Evolutionary conservation across 148 eudicot species (phyloP).

Genomic region (Rhododendron mucronatum): DNA sequence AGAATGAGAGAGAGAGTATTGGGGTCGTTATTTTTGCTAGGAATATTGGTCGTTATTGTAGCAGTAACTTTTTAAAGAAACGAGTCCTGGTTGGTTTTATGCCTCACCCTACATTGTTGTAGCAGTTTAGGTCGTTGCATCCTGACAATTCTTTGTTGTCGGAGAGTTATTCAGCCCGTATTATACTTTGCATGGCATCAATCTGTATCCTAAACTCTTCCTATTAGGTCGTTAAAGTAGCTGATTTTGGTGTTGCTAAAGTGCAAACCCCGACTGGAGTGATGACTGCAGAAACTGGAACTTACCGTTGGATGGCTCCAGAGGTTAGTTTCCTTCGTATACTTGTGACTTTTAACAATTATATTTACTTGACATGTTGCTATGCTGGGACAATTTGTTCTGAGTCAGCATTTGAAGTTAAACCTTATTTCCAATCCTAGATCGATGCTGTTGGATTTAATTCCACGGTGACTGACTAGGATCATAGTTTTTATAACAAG

Average conservation of each 20-base stretch:
- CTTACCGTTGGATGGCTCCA: slow-evolving; percentile 68
- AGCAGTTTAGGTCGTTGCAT: neutral
- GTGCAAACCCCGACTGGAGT: slow-evolving; percentile 45
- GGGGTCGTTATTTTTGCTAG: too few relatives aligned
- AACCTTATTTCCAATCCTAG: slow-evolving; percentile 8
- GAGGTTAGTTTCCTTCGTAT: slow-evolving; percentile 31
- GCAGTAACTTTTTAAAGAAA: neutral
- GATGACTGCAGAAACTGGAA: slow-evolving; percentile 69
- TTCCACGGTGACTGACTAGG: neutral
- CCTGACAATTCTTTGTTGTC: neutral
- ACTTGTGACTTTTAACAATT: neutral
- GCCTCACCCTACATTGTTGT: neutral
- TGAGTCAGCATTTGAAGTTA: neutral
- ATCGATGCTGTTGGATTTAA: neutral
- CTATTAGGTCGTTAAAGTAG: slow-evolving; percentile 47
- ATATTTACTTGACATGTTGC: neutral
- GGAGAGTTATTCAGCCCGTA: neutral
- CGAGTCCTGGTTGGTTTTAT: neutral
- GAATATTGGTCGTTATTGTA: neutral
- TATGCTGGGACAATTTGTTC: neutral
- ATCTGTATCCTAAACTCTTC: neutral
- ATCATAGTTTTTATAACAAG: neutral
- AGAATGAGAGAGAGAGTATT: too few relatives aligned
- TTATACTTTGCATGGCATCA: neutral
- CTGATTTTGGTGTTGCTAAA: slow-evolving; percentile 64